A percentile compares a stretch with the other conserved stretches of the same genome.
These are phyloP conservation scores for Oxytropis ochrocephala DNA, from an alignment of 306 rosid genomes.

Conservation along the genomic window DNA sequence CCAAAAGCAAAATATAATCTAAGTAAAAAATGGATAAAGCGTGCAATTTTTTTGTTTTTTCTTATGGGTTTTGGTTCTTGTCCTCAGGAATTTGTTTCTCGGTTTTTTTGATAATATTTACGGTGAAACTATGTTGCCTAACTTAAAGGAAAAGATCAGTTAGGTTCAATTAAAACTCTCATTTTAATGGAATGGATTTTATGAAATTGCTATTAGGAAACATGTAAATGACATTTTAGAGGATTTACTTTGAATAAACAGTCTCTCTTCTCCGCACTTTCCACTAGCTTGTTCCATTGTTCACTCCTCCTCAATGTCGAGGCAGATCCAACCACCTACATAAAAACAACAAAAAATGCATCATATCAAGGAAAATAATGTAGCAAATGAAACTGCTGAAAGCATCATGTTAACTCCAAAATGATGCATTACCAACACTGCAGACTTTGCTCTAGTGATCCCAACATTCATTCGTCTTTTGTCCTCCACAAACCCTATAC, in stretches of 20 bases:
- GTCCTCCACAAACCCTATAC: slow-evolving; percentile 82
- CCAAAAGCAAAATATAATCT: not conserved
- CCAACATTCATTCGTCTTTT: slow-evolving; percentile 85
- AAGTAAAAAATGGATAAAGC: not conserved
- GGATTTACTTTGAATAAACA: slow-evolving; percentile 55
- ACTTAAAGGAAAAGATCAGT: not conserved
- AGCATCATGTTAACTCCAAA: not conserved
- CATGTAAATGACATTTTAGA: not conserved
- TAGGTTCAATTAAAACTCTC: not conserved
- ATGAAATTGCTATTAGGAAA: slow-evolving; percentile 1
- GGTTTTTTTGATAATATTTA: no score
- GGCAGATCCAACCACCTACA: slow-evolving; percentile 90
- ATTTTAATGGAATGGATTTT: not conserved
- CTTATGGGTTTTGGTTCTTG: no score
- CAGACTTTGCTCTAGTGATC: slow-evolving; percentile 93
- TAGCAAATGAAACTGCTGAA: slow-evolving; percentile 10
- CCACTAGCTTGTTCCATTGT: slow-evolving; percentile 81
- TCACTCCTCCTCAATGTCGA: slow-evolving; percentile 59
- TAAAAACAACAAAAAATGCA: slow-evolving; percentile 7
- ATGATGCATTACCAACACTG: slow-evolving; percentile 60
- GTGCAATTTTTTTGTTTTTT: not conserved
- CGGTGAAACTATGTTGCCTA: no score
- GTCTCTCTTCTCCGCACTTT: slow-evolving; percentile 67
- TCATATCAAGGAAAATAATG: not conserved
- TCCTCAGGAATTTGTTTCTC: no score